Evolutionary conservation across 1,284 basidiomycete genomes (phyloP), one percentile per base, ranked within the genome.

Genomic region (Sanghuangporus weigelae): DNA sequence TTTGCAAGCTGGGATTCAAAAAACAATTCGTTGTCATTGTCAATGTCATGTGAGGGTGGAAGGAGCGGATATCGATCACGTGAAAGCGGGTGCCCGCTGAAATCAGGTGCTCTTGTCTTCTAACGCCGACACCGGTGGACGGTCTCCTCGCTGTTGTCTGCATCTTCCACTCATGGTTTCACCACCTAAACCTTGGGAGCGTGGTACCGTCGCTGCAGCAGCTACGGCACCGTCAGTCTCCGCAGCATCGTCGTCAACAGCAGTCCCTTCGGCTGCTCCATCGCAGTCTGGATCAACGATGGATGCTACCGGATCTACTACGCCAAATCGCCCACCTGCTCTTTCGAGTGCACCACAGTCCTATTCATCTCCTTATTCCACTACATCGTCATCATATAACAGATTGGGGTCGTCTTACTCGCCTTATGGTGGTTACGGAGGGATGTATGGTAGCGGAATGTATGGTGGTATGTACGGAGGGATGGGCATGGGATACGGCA

Each of bases 141-240:
- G 44, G 44, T 14, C 44, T 46, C 44, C 44, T n/a, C 44, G 1
- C 44, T n/a, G 44, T 46, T 19, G 16, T 46, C 44, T 16, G 7
- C 40, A 31, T 31, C 40, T n/a, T 42, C 40, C 21, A 46, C 44
- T 35, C 50, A 91, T 90, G 88, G 84, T 82, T 39, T 91, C 91
- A 26, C 91, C 91, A 62, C 91, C 90, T 73, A 93, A 93, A 73
- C 91, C 91, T 68, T 93, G 92, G 91, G 91, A 93, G 73, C 81
- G 84, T 48, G 83, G 84, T 42, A 76, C 68, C 10, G 63, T 77
- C 40, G 71, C 74, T 26, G 74, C 79, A 40, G 69, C 76, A 12
- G 56, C 70, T 12, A 48, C 69, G 44, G 54, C 73, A 26, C 56
- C 76, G 8, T 67, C 74, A 10, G 40, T 76, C 48, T 36, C 73